Conservation (phyloP, 1,284 basidiomycete genomes). For the Pyrrhoderma lamaoense region DNA sequence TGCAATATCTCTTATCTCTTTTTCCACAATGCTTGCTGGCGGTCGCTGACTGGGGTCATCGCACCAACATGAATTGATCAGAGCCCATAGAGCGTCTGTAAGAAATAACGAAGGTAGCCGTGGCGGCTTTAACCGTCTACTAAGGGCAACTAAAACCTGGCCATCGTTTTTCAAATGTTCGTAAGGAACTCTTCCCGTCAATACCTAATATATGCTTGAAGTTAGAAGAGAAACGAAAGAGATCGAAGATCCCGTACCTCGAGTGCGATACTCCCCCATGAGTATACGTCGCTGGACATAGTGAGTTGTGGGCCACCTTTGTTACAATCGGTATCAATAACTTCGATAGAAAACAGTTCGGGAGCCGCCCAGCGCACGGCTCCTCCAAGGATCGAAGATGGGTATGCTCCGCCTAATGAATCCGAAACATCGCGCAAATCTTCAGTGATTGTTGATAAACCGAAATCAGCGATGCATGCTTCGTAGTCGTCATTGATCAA, state of each 20-base stretch:
- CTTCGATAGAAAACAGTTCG: slow-evolving; percentile 23
- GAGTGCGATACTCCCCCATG: slow-evolving; percentile 25
- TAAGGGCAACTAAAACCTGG: slow-evolving; percentile 36
- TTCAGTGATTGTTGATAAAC: slow-evolving; percentile 15
- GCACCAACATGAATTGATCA: slow-evolving; percentile 34
- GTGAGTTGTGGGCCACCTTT: slow-evolving; percentile 20
- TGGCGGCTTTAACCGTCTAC: slow-evolving; percentile 33
- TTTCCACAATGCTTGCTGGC: slow-evolving; percentile 1
- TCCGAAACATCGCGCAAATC: slow-evolving; percentile 20
- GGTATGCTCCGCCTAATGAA: slow-evolving; percentile 25
- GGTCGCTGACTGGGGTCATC: slow-evolving; percentile 20
- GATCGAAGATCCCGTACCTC: slow-evolving; percentile 19
- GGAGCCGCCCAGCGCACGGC: slow-evolving; percentile 28
- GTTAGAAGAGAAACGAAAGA: neutral
- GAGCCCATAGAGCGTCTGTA: slow-evolving; percentile 33
- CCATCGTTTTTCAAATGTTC: slow-evolving; percentile 31
- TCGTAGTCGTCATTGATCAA: slow-evolving; percentile 10
- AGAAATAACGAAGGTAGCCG: slow-evolving; percentile 33
- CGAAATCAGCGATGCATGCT: slow-evolving; percentile 16
- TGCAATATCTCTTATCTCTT: slow-evolving; percentile 1
- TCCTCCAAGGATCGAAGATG: slow-evolving; percentile 29
- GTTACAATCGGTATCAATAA: slow-evolving; percentile 18
- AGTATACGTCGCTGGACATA: slow-evolving; percentile 24
- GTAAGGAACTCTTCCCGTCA: slow-evolving; percentile 31
- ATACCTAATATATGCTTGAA: slow-evolving; percentile 31